These are phyloP conservation scores for Leccinum longicurvipes DNA, from an alignment of 768 basidiomycete species.

Conservation along the genomic window DNA sequence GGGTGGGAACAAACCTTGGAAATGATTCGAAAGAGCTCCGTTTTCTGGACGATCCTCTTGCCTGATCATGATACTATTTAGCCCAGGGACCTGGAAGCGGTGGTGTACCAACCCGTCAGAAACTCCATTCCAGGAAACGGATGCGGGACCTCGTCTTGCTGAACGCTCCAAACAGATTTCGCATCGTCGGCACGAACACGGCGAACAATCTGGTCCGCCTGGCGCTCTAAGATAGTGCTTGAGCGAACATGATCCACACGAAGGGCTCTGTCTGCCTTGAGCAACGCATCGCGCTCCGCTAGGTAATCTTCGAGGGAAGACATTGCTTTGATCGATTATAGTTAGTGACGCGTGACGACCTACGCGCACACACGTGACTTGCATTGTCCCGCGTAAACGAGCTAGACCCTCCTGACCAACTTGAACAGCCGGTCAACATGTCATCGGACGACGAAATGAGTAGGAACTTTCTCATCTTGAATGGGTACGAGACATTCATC, in stretches of 20 bases:
- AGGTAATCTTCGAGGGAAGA: slow-evolving; percentile 19
- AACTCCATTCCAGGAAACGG: slow-evolving; percentile 80
- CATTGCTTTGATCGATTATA: neutral
- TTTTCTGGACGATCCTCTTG: slow-evolving; percentile 54
- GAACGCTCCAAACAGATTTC: slow-evolving; percentile 53
- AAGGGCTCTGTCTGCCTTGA: slow-evolving; percentile 44
- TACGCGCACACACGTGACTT: slow-evolving; percentile 9
- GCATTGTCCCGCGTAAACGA: neutral
- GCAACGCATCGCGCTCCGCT: slow-evolving; percentile 27
- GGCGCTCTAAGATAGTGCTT: slow-evolving; percentile 37
- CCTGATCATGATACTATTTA: slow-evolving; percentile 31
- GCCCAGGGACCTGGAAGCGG: neutral
- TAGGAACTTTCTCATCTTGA: slow-evolving; percentile 11
- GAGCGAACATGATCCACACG: slow-evolving; percentile 44
- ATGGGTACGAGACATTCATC: slow-evolving; percentile 18
- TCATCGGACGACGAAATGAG: slow-evolving; percentile 34
- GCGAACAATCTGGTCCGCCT: slow-evolving; percentile 58
- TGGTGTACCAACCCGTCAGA: slow-evolving; percentile 49
- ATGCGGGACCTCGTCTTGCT: slow-evolving; percentile 52
- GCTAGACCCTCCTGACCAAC: slow-evolving; percentile 5
- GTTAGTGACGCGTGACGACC: too few species aligned
- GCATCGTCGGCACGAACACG: slow-evolving; percentile 54
- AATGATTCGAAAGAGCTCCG: slow-evolving; percentile 58
- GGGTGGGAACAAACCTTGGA: slow-evolving; percentile 42
- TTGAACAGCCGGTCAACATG: too few species aligned